Percentiles rank a stretch among this genome's conserved stretches.
These are phyloP conservation scores for Kwoniella mangroviensis DNA, from an alignment of 768 basidiomycete genomes.

Conservation along the genomic window DNA sequence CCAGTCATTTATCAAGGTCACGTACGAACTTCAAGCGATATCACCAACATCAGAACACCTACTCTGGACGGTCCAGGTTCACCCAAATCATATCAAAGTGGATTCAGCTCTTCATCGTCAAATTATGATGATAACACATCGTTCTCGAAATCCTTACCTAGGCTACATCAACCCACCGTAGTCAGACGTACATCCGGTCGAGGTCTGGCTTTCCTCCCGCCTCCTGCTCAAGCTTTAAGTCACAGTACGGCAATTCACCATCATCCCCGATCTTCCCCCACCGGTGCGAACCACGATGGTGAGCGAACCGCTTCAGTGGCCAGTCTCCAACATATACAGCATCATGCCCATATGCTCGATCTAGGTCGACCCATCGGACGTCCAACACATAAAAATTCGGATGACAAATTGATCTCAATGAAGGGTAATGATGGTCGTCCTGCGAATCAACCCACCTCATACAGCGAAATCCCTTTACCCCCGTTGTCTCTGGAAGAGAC, in stretches of 20 bases:
- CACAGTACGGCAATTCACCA: background rate
- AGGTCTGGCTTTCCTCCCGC: constrained; percentile 41
- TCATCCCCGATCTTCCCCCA: background rate
- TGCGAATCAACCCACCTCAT: background rate
- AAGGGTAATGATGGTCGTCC: background rate
- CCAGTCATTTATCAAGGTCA: constrained; percentile 16
- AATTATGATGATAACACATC: background rate
- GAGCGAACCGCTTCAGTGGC: background rate
- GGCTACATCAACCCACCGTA: constrained; percentile 51
- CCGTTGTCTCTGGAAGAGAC: background rate
- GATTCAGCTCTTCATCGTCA: constrained; percentile 17
- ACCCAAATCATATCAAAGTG: constrained; percentile 13
- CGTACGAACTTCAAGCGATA: constrained; percentile 10
- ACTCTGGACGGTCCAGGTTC: constrained; percentile 3
- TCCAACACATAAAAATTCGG: background rate
- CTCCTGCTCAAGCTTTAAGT: constrained; percentile 24
- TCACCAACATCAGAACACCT: background rate
- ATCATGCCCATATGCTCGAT: background rate
- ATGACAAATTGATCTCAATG: background rate
- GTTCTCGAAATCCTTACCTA: constrained; percentile 32
- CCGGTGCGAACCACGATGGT: background rate
- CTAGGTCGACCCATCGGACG: background rate
- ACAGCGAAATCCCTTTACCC: background rate
- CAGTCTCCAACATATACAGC: background rate
- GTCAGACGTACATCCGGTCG: constrained; percentile 36